These are phyloP conservation scores for Whalleya microplaca DNA, from an alignment of 2,329 filamentous ascomycete genomes.

Conservation along the genomic window DNA sequence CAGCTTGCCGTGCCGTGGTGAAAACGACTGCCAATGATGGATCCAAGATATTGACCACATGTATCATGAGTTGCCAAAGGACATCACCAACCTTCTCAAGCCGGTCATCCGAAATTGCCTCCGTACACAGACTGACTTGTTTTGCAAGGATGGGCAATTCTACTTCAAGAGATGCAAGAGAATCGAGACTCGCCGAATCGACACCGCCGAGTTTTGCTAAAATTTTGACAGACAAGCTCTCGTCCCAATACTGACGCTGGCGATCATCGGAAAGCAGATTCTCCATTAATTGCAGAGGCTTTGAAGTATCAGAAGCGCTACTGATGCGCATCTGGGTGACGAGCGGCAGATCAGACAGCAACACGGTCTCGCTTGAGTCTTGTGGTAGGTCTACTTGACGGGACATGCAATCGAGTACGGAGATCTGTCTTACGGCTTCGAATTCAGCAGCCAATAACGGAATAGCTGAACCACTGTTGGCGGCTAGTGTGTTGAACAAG, in stretches of 20 bases:
- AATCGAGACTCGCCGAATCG: constrained; percentile 58
- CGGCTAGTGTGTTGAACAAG: constrained; percentile 51
- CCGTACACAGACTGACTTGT: constrained; percentile 54
- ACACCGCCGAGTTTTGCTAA: constrained; percentile 58
- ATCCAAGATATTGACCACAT: constrained; percentile 46
- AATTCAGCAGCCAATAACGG: constrained; percentile 61
- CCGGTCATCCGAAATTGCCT: constrained; percentile 54
- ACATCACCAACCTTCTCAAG: constrained; percentile 51
- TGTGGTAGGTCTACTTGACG: constrained; percentile 28
- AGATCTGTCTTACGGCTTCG: constrained; percentile 58
- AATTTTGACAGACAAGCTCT: constrained; percentile 53
- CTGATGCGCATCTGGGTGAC: constrained; percentile 48
- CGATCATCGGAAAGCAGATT: constrained; percentile 43
- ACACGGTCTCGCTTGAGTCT: constrained; percentile 44
- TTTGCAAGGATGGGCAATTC: constrained; percentile 66
- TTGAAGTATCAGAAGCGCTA: constrained; percentile 42
- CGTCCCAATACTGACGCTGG: constrained; percentile 41
- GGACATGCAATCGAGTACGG: constrained; percentile 45
- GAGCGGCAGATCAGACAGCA: constrained; percentile 53
- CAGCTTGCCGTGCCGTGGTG: constrained; percentile 26
- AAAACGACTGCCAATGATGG: constrained; percentile 37
- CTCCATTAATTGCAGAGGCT: constrained; percentile 52
- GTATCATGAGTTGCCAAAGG: constrained; percentile 50
- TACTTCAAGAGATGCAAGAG: constrained; percentile 64
- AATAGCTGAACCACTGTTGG: constrained; percentile 39